phyloP scores from a whole-genome alignment of 805 yeast genomes.

The Yarrowia hollandica region DNA sequence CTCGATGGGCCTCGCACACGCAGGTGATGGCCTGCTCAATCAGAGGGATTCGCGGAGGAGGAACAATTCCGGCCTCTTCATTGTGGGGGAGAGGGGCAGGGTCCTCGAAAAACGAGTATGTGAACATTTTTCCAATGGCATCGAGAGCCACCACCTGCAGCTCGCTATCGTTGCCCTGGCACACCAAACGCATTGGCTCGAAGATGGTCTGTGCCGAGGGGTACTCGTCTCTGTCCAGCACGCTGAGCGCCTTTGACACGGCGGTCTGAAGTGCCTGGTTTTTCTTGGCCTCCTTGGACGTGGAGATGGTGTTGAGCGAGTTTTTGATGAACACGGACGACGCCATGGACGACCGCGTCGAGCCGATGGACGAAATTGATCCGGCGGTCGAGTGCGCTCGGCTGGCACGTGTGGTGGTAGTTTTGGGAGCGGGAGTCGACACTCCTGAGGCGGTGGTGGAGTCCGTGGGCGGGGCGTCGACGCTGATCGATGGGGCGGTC shows the following conservation, averaged over 20 bases:
- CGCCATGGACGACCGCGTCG: slow-evolving; percentile 39
- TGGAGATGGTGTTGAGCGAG: slow-evolving; percentile 58
- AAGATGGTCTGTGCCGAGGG: slow-evolving; percentile 60
- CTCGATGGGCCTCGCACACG: slow-evolving; percentile 80
- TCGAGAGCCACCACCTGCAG: slow-evolving; percentile 77
- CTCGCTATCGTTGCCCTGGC: slow-evolving; percentile 65
- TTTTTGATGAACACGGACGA: slow-evolving; percentile 52
- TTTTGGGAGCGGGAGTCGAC: background rate
- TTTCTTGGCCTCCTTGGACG: slow-evolving; percentile 61
- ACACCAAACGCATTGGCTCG: slow-evolving; percentile 73
- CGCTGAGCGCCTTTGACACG: slow-evolving; percentile 41
- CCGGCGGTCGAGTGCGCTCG: slow-evolving; percentile 34
- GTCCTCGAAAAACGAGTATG: slow-evolving; percentile 71
- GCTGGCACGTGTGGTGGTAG: background rate
- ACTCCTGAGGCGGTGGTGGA: background rate
- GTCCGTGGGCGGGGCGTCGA: background rate
- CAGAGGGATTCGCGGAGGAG: slow-evolving; percentile 56
- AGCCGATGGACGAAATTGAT: slow-evolving; percentile 34
- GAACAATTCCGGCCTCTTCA: slow-evolving; percentile 49
- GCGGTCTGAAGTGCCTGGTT: slow-evolving; percentile 44
- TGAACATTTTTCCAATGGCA: slow-evolving; percentile 80
- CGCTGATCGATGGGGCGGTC: background rate
- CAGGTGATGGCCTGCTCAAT: slow-evolving; percentile 84
- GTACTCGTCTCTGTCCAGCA: slow-evolving; percentile 33
- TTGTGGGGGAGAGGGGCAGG: slow-evolving; percentile 39